These are phyloP conservation scores for Boletellus ananas DNA, from an alignment of 768 basidiomycete species.

Conservation along the genomic window DNA sequence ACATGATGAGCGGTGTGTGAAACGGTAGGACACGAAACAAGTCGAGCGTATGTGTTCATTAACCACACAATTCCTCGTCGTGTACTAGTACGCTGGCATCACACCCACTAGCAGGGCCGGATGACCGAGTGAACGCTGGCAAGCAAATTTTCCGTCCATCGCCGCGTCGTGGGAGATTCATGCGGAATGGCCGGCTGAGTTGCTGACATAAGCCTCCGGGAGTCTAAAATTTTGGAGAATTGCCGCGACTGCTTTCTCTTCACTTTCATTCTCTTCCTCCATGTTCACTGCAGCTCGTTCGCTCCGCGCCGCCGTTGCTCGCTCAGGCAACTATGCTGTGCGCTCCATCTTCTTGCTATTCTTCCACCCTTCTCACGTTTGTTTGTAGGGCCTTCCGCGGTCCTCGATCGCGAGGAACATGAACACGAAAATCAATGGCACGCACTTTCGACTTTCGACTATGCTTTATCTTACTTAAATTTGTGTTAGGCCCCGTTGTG, in stretches of 20 bases:
- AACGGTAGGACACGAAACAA: neutral
- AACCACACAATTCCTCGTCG: no score
- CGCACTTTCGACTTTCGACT: slow-evolving; percentile 17
- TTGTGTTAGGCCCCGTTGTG: slow-evolving; percentile 69
- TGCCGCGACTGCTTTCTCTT: slow-evolving; percentile 31
- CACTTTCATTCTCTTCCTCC: slow-evolving; percentile 44
- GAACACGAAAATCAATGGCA: slow-evolving; percentile 92
- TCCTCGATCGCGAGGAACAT: slow-evolving; percentile 83
- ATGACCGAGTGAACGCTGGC: no score
- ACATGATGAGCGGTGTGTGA: neutral
- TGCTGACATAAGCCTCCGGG: slow-evolving; percentile 30
- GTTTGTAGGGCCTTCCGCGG: slow-evolving; percentile 57
- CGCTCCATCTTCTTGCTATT: slow-evolving; percentile 16
- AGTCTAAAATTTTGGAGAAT: slow-evolving; percentile 43
- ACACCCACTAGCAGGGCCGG: neutral
- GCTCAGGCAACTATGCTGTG: slow-evolving; percentile 64
- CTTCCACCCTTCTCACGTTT: neutral
- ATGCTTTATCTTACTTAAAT: neutral
- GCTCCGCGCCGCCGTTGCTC: slow-evolving; percentile 53
- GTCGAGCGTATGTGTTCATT: no score
- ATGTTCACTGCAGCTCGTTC: slow-evolving; percentile 74
- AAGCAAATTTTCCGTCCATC: neutral
- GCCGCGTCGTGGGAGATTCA: slow-evolving; percentile 10
- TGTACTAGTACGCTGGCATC: no score
- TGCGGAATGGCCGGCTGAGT: slow-evolving; percentile 9